phyloP scores from a whole-genome alignment of 306 rosid genomes.

The Fagus sylvatica region DNA sequence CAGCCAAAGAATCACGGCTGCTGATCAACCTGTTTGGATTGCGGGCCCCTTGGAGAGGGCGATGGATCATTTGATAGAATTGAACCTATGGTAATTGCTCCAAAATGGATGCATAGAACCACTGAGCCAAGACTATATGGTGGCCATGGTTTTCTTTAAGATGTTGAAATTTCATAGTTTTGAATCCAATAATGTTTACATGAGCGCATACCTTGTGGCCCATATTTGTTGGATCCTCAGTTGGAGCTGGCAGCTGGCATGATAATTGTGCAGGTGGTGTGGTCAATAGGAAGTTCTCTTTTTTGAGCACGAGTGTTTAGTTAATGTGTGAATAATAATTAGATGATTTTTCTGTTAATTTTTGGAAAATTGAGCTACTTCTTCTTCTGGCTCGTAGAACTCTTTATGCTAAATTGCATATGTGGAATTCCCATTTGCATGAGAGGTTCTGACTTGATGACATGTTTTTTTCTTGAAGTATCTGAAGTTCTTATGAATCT shows the following conservation, averaged over 20 bases:
- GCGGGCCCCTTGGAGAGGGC: neutral
- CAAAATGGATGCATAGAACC: neutral
- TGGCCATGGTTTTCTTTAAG: neutral
- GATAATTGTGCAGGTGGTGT: neutral
- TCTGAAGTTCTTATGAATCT: neutral
- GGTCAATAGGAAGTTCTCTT: neutral
- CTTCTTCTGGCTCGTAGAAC: constrained; percentile 7
- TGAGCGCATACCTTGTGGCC: neutral
- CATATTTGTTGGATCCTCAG: neutral
- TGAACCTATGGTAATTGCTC: neutral
- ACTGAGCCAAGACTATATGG: neutral
- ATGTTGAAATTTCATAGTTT: neutral
- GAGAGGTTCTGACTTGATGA: constrained; percentile 10
- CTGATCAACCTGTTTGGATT: neutral
- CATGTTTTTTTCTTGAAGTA: constrained; percentile 10
- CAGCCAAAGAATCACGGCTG: neutral
- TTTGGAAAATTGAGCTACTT: constrained; percentile 4
- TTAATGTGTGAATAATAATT: neutral
- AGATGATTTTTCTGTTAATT: neutral
- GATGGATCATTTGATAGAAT: neutral
- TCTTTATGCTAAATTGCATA: constrained; percentile 8
- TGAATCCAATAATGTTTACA: neutral
- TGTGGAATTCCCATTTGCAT: neutral
- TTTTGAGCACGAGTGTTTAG: neutral
- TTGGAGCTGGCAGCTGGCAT: constrained; percentile 4